These are phyloP conservation scores for Colletotrichum euphorbiae DNA, from an alignment of 2,329 filamentous ascomycete species.

Conservation along the genomic window DNA sequence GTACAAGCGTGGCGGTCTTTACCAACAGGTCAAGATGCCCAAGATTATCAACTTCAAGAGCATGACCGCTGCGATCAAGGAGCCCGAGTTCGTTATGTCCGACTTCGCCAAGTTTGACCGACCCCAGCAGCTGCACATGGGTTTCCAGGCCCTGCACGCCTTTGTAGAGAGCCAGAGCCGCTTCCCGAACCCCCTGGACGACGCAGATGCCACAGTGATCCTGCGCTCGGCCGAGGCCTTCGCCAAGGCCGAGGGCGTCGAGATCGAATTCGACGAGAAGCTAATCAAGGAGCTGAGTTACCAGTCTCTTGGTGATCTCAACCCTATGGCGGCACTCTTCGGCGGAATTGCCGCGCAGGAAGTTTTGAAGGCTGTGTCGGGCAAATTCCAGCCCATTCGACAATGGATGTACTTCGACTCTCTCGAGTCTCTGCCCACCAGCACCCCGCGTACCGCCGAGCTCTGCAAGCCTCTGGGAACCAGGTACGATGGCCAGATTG, in stretches of 20 bases:
- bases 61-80: constrained; percentile 80
- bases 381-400: constrained; percentile 95
- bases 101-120: constrained; percentile 99
- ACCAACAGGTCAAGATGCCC: constrained; percentile 98
- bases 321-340: constrained; percentile 93
- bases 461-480: constrained; percentile 86
- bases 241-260: constrained; percentile 78
- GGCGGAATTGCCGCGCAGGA: constrained; percentile 95
- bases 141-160: constrained; percentile 90
- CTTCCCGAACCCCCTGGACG: constrained; percentile 85
- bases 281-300: constrained; percentile 92
- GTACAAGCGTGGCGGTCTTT: constrained; percentile 90
- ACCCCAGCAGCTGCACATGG: constrained; percentile 89
- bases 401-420: constrained; percentile 99
- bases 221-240: constrained; percentile 80
- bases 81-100: constrained; percentile 89
- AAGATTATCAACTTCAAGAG: constrained; percentile 91
- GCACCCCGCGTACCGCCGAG: constrained; percentile 81
- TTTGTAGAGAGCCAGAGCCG: constrained; percentile 82
- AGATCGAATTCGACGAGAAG: constrained; percentile 91
- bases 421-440: constrained; percentile 89
- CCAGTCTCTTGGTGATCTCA: constrained; percentile 91
- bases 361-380: constrained; percentile 94
- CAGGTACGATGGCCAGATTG: constrained; percentile 97
- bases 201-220: constrained; percentile 83